Percentiles rank a stretch among this genome's conserved stretches.
Evolutionary conservation across 768 basidiomycete genomes (phyloP).

Genomic region (Termitomyces sp.): DNA sequence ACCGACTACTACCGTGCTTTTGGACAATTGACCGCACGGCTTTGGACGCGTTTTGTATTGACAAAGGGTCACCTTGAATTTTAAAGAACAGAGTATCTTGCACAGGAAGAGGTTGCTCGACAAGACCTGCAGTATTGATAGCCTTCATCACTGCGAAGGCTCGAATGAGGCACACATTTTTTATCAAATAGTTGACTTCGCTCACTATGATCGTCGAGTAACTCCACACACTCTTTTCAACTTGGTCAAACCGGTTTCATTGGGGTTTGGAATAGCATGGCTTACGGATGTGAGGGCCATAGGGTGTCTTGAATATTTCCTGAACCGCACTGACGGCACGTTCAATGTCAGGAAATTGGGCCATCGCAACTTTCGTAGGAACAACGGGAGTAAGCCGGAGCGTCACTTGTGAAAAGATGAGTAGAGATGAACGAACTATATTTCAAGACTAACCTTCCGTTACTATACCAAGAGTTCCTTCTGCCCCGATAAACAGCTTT

Average conservation of each 20-base stretch:
- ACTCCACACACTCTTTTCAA: conserved; percentile 74
- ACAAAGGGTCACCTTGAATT: conserved; percentile 68
- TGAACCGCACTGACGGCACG: conserved; percentile 76
- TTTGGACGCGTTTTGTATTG: conserved; percentile 53
- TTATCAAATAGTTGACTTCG: background rate
- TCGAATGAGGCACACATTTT: background rate
- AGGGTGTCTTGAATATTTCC: conserved; percentile 66
- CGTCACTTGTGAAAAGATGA: conserved; percentile 46
- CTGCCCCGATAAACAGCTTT: conserved; percentile 86
- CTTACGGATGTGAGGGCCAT: conserved; percentile 72
- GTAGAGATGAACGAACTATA: background rate
- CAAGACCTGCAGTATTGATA: conserved; percentile 60
- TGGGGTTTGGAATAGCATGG: background rate
- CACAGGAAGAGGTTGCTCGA: conserved; percentile 57
- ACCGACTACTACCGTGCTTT: conserved; percentile 60
- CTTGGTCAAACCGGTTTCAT: background rate
- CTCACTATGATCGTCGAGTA: conserved; percentile 72
- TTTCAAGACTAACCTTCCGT: conserved; percentile 54
- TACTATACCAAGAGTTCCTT: conserved; percentile 87
- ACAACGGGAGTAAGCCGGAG: conserved; percentile 74
- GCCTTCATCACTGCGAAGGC: conserved; percentile 66
- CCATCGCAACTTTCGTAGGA: conserved; percentile 84
- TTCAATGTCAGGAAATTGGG: conserved; percentile 77
- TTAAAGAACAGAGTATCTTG: conserved; percentile 88
- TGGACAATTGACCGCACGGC: conserved; percentile 56